Evolutionary conservation across 2,329 filamentous ascomycete genomes (phyloP).

Genomic region (Ceratocystis huliohia): DNA sequence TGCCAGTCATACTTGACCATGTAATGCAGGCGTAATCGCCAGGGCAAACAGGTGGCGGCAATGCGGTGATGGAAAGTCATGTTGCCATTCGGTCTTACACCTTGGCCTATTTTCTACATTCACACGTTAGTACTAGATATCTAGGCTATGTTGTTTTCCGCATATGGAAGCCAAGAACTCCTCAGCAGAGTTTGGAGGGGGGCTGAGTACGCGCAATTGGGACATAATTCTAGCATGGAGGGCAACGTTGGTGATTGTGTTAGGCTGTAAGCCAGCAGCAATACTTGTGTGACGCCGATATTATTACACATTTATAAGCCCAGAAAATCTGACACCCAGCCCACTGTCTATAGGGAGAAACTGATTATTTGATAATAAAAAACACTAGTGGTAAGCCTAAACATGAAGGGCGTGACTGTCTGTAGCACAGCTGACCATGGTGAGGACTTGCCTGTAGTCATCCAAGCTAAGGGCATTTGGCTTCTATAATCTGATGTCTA

Average conservation of each 20-base stretch:
- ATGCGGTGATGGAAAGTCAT: background rate
- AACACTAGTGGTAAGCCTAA: too few relatives aligned
- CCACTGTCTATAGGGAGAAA: constrained; percentile 2
- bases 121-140: background rate
- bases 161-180: background rate
- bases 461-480: background rate
- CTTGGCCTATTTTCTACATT: background rate
- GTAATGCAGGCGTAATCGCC: background rate
- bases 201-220: background rate
- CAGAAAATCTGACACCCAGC: constrained; percentile 4
- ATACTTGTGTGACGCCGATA: background rate
- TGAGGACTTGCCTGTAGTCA: background rate
- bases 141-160: background rate
- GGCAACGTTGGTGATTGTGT: background rate
- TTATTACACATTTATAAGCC: background rate
- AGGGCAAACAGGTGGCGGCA: background rate
- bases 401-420: too few relatives aligned
- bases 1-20: background rate
- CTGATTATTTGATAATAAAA: background rate
- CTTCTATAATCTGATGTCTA: background rate
- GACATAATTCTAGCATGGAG: background rate
- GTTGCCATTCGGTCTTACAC: background rate
- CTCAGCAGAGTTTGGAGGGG: background rate
- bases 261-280: background rate
- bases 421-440: background rate